These are phyloP conservation scores for Phlegmacium glaucopus DNA, from an alignment of 768 basidiomycete species.

Conservation along the genomic window DNA sequence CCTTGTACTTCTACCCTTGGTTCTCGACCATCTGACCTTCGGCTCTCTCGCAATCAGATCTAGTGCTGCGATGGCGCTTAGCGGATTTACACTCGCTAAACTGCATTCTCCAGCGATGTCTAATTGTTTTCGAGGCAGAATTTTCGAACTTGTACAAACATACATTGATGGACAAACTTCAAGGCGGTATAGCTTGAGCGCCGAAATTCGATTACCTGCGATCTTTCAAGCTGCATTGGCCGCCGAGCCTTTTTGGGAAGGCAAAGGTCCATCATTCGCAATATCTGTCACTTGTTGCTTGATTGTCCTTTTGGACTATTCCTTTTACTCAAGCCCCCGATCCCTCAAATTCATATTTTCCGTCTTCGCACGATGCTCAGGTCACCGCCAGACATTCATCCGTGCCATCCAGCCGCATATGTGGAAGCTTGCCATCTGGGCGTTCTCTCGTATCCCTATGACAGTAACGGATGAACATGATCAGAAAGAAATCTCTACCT, in stretches of 20 bases:
- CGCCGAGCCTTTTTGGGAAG: conserved; percentile 8
- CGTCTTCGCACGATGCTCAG: conserved; percentile 6
- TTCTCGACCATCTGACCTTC: conserved; percentile 28
- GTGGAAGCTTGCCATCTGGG: conserved; percentile 59
- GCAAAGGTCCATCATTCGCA: conserved; percentile 1
- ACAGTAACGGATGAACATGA: conserved; percentile 8
- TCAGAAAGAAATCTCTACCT: conserved; percentile 11
- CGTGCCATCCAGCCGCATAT: conserved; percentile 17
- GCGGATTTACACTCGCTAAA: conserved; percentile 48
- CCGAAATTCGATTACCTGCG: conserved; percentile 2
- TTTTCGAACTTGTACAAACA: conserved; percentile 22
- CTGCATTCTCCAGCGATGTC: conserved; percentile 13
- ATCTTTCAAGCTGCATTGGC: conserved; percentile 8
- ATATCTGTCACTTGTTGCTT: conserved; percentile 11
- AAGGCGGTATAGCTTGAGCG: neutral
- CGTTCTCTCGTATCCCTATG: conserved; percentile 39
- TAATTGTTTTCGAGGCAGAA: conserved; percentile 18
- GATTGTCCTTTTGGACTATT: conserved; percentile 14
- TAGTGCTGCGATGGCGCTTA: conserved; percentile 55
- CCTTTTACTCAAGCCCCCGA: conserved; percentile 9
- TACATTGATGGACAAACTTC: conserved; percentile 25
- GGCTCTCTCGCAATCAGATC: conserved; percentile 33
- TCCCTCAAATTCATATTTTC: conserved; percentile 12
- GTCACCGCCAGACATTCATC: conserved; percentile 2
- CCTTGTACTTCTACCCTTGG: conserved; percentile 41